phyloP scores from a whole-genome alignment of 148 eudicot genomes.

The Rhododendron molle region DNA sequence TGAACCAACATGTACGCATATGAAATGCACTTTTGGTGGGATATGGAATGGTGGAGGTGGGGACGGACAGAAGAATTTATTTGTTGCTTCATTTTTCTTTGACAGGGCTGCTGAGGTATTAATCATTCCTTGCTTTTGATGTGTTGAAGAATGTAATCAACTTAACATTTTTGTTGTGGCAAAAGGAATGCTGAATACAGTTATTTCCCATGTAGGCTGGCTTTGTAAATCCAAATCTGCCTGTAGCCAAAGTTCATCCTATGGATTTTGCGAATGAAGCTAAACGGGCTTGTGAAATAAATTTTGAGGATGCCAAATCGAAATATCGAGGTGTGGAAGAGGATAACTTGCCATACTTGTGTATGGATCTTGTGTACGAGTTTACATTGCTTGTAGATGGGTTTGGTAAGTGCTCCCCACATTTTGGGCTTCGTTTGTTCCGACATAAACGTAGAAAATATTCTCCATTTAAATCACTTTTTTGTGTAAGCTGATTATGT shows the following conservation, averaged over 20 bases:
- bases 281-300: conserved; percentile 65
- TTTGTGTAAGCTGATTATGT: not conserved
- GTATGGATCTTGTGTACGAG: conserved; percentile 96
- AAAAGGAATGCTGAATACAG: not conserved
- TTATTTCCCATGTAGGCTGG: conserved; percentile 58
- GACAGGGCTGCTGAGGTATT: conserved; percentile 95
- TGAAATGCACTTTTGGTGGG: conserved; percentile 97
- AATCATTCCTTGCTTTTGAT: not conserved
- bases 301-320: conserved; percentile 56
- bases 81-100: conserved; percentile 95
- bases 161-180: not conserved
- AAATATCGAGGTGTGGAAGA: conserved; percentile 58
- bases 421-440: not conserved
- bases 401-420: conserved; percentile 59
- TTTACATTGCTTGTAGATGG: conserved; percentile 83
- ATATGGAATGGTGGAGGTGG: conserved; percentile 98
- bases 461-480: not conserved
- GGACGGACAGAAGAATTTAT: conserved; percentile 84
- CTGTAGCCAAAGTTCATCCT: conserved; percentile 72
- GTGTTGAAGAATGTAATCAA: not conserved
- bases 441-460: not conserved
- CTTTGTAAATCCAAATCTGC: conserved; percentile 53
- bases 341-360: conserved; percentile 72
- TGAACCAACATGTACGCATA: conserved; percentile 85
- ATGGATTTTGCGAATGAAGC: conserved; percentile 70